Evolutionary conservation across 495 filamentous ascomycete genomes (phyloP).

Genomic region (Aspergillus sparsus): DNA sequence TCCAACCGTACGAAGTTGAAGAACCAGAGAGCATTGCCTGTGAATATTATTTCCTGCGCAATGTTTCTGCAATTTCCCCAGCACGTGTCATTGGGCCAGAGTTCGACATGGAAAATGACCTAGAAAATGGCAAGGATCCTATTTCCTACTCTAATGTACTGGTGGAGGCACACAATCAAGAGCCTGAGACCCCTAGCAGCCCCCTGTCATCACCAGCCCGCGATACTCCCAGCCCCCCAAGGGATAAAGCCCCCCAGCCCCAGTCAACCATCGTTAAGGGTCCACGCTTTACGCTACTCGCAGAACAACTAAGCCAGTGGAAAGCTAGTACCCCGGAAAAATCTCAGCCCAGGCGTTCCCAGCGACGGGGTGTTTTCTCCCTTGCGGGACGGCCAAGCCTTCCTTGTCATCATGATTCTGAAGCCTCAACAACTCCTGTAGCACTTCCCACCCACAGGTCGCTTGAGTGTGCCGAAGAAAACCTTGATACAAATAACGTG

Average conservation of each 20-base stretch:
- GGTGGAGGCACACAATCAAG: background rate
- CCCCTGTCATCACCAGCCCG: conserved; percentile 19
- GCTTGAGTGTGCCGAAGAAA: background rate
- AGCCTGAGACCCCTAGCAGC: background rate
- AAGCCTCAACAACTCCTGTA: background rate
- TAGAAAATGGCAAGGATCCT: too few relatives aligned
- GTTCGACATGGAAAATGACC: background rate
- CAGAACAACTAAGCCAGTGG: conserved; percentile 61
- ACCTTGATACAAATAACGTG: background rate
- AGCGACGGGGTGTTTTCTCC: conserved; percentile 49
- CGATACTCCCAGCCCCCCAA: conserved; percentile 21
- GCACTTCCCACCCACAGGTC: background rate
- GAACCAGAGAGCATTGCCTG: conserved; percentile 20
- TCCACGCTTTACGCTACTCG: conserved; percentile 62
- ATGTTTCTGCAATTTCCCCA: conserved; percentile 6
- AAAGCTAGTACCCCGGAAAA: conserved; percentile 54
- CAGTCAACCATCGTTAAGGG: conserved; percentile 30
- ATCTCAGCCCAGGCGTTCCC: conserved; percentile 34
- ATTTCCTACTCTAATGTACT: background rate
- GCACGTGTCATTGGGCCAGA: conserved; percentile 3
- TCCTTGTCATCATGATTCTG: background rate
- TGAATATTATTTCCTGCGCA: conserved; percentile 14
- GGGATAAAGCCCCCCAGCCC: conserved; percentile 17
- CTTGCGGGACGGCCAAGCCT: conserved; percentile 30
- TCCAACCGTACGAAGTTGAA: conserved; percentile 24